A percentile compares a stretch with the other conserved stretches of the same genome.
Conservation (phyloP, 1,139 yeast species). For the Ashbya aceris region DNA sequence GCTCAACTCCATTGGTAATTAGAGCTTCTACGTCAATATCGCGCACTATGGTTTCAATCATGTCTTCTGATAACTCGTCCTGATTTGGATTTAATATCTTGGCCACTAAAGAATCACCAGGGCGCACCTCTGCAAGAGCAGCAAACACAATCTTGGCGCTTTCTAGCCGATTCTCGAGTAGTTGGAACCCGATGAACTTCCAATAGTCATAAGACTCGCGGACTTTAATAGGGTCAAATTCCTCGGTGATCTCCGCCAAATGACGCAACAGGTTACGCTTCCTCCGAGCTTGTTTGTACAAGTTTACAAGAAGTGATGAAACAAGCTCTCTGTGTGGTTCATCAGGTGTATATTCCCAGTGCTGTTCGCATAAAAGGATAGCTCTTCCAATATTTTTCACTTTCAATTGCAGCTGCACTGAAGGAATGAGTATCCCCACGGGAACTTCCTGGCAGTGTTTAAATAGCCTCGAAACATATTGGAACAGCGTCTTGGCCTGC, state of each 20-base stretch:
- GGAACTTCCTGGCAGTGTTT: slow-evolving; percentile 14
- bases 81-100: background rate
- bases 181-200: slow-evolving; percentile 42
- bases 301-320: slow-evolving; percentile 19
- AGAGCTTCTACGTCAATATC: slow-evolving; percentile 36
- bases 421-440: slow-evolving; percentile 19
- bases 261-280: slow-evolving; percentile 14
- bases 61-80: background rate
- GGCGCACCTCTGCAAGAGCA: slow-evolving; percentile 6
- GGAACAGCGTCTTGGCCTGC: slow-evolving; percentile 25
- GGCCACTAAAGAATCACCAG: slow-evolving; percentile 2
- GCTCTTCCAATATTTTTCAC: slow-evolving; percentile 26
- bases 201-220: slow-evolving; percentile 33
- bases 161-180: slow-evolving; percentile 30
- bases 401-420: slow-evolving; percentile 21
- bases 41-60: slow-evolving; percentile 28
- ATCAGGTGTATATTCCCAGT: slow-evolving; percentile 12
- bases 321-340: slow-evolving; percentile 9
- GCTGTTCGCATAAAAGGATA: slow-evolving; percentile 20
- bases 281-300: slow-evolving; percentile 21
- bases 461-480: slow-evolving; percentile 14
- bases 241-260: slow-evolving; percentile 11
- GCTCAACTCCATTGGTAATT: slow-evolving; percentile 33
- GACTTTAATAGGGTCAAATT: slow-evolving; percentile 2
- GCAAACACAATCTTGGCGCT: slow-evolving; percentile 25